Evolutionary conservation across 345 rosid genomes (phyloP).

Genomic region (Hibiscus trionum): DNA sequence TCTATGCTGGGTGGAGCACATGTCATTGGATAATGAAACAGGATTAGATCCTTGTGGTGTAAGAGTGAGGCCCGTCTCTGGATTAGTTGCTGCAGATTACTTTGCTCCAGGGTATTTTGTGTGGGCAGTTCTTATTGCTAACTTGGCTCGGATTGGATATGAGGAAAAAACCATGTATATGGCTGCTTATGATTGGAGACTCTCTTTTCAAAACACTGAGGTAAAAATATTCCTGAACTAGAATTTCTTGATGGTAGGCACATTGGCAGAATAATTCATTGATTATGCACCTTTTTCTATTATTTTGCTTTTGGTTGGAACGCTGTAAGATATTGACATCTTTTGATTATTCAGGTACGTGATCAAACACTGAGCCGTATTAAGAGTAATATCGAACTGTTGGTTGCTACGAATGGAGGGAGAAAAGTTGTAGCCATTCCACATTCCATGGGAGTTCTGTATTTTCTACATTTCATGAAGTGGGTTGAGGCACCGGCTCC

Average conservation of each 20-base stretch:
- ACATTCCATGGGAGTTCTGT: constrained; percentile 64
- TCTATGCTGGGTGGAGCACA: background rate
- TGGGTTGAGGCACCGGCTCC: constrained; percentile 76
- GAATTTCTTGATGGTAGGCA: constrained; percentile 4
- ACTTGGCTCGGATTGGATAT: constrained; percentile 87
- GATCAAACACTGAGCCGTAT: constrained; percentile 81
- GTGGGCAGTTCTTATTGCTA: constrained; percentile 96
- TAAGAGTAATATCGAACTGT: constrained; percentile 43
- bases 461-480: constrained; percentile 68
- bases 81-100: constrained; percentile 98
- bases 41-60: background rate
- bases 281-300: background rate
- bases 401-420: constrained; percentile 60
- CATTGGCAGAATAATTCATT: too few relatives aligned
- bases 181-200: constrained; percentile 98
- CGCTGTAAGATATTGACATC: constrained; percentile 7
- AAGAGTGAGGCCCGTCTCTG: constrained; percentile 24
- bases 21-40: background rate
- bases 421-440: constrained; percentile 56
- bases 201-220: constrained; percentile 94
- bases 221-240: constrained; percentile 24
- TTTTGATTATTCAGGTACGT: constrained; percentile 48
- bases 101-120: constrained; percentile 94
- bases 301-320: constrained; percentile 1
- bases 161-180: constrained; percentile 91